Conservation (phyloP, 2,329 filamentous ascomycete species). For the Byssochlamys sp. region DNA sequence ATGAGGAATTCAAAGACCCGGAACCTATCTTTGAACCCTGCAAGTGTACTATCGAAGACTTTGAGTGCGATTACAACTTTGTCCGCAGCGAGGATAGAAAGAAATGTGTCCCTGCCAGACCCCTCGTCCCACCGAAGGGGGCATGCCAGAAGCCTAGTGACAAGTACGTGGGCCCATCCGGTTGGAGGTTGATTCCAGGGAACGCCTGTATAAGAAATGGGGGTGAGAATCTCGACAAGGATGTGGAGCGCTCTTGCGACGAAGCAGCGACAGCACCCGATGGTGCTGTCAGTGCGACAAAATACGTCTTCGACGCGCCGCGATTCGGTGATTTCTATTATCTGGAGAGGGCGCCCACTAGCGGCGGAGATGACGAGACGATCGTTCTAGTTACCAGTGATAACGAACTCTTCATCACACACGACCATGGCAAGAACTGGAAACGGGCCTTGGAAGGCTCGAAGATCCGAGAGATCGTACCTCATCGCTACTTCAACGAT, state of each 20-base stretch:
- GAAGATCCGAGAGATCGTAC: constrained; percentile 60
- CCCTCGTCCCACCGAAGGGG: constrained; percentile 58
- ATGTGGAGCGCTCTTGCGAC: constrained; percentile 66
- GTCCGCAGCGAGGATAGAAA: constrained; percentile 55
- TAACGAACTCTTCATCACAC: constrained; percentile 60
- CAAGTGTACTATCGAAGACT: constrained; percentile 73
- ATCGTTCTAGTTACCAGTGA: constrained; percentile 52
- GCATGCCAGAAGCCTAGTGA: constrained; percentile 63
- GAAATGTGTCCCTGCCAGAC: constrained; percentile 57
- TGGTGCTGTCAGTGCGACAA: constrained; percentile 56
- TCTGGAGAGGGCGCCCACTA: constrained; percentile 64
- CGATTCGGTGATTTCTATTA: constrained; percentile 56
- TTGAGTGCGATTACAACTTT: constrained; percentile 96
- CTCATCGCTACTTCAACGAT: constrained; percentile 73
- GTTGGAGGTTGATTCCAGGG: constrained; percentile 83
- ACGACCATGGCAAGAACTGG: constrained; percentile 86
- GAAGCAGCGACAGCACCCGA: constrained; percentile 48
- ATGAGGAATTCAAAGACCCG: constrained; percentile 72
- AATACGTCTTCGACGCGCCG: constrained; percentile 54
- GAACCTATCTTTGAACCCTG: constrained; percentile 62
- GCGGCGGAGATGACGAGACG: constrained; percentile 61
- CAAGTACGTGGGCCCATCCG: constrained; percentile 74
- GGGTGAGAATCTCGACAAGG: constrained; percentile 58
- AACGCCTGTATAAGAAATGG: constrained; percentile 58
- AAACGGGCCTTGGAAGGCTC: constrained; percentile 59